Base-by-base conservation (phyloP, 2,329 filamentous ascomycete species). In the Aureobasidium melanogenum region DNA sequence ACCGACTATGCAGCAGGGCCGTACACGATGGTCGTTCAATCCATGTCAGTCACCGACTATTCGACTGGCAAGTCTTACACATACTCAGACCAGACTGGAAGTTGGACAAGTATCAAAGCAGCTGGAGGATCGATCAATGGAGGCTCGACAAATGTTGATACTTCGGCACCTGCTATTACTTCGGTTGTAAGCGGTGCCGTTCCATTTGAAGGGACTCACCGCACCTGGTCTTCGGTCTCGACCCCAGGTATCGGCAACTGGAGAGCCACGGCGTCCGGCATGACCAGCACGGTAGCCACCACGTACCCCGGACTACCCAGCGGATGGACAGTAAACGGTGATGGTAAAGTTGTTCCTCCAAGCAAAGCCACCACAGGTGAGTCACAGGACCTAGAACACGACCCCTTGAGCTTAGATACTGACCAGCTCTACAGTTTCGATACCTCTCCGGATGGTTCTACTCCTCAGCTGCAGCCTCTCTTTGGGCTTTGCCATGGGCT, bases 31-130 rank as follows among this genome's bases (percentile, higher is more conserved):
- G 77, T 83, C 59, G 86, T 97, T 70, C 83, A 88, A 74, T 88
- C 83, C 32, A 75, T 97, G 67, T 79, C 82, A 60, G 84, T 96
- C 44, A 87, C 86, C 56, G 94, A 99, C 77, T 99, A 97, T 78
- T 97, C 92, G 24, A 97, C 92, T 1, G 94, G 94, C 59, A 87
- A 82, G 19, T 79, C 88, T 65, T 99, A 99, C 79, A 80, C 78
- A 62, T 99, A 97, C 77, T 83, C 83, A 66, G 89, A 94, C 72
- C 83, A 81, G 39, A 87, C 82, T 51, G 94, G 94, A 51, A 83
- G 80, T 24, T 96, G 91, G 89, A 71, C 84, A 66, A 93, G 89
- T 52, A 97, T 99, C 73, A 76, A 83, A 67, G 85, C 93, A 58
- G 82, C 87, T n/a, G 91, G 85, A 65, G 94, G 94, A 64, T 74